Percentiles rank a stretch among this genome's conserved stretches.
Evolutionary conservation across 495 filamentous ascomycete genomes (phyloP).

Genomic region (Copromyces sp.): DNA sequence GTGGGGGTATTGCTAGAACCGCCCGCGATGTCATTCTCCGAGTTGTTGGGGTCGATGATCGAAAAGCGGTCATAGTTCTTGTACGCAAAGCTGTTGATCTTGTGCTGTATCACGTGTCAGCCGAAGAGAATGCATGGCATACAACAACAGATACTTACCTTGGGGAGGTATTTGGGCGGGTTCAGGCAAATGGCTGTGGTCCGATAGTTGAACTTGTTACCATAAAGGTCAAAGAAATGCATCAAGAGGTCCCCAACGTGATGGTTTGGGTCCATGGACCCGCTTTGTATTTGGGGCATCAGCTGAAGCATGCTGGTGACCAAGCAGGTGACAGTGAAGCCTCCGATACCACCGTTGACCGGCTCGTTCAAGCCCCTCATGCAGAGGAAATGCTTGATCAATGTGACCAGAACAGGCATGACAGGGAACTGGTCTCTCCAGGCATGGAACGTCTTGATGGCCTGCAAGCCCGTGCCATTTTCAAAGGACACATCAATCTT

Average conservation of each 20-base stretch:
- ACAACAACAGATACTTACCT: constrained; percentile 44
- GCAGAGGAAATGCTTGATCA: constrained; percentile 86
- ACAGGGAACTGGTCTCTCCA: constrained; percentile 73
- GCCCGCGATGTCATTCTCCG: constrained; percentile 74
- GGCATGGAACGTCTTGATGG: constrained; percentile 62
- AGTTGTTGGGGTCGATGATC: constrained; percentile 83
- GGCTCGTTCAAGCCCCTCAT: constrained; percentile 90
- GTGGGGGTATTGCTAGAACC: constrained; percentile 55
- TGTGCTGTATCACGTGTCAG: constrained; percentile 22
- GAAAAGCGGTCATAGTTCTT: constrained; percentile 47
- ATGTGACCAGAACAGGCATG: constrained; percentile 70
- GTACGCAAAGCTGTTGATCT: constrained; percentile 28
- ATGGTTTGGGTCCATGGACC: constrained; percentile 44
- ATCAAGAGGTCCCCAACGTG: constrained; percentile 72
- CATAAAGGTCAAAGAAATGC: constrained; percentile 82
- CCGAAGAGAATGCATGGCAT: neutral
- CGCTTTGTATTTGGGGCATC: constrained; percentile 53
- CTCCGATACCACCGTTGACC: constrained; percentile 80
- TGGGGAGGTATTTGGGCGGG: constrained; percentile 58
- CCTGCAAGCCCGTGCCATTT: constrained; percentile 67
- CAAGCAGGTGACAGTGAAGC: constrained; percentile 87
- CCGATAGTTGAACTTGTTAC: constrained; percentile 60
- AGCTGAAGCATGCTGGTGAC: constrained; percentile 79
- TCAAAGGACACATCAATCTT: constrained; percentile 91
- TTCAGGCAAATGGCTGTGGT: constrained; percentile 61